Evolutionary conservation across 306 rosid species (phyloP).

Genomic region (Hippophae gyantsensis): DNA sequence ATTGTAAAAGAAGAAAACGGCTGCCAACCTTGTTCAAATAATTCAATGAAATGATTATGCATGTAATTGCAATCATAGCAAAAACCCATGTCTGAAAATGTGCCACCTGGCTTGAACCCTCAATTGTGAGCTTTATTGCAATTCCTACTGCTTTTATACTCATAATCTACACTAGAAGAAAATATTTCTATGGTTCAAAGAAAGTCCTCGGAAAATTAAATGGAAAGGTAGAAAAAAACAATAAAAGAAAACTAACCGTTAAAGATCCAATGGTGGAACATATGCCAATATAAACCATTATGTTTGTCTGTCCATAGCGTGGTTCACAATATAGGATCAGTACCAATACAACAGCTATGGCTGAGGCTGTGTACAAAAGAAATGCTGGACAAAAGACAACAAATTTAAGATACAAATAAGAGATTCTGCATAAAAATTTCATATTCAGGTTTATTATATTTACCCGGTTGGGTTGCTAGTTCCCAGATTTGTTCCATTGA

Average conservation of each 20-base stretch:
- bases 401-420: neutral
- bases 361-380: conserved; percentile 65
- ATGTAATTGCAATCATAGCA: conserved; percentile 58
- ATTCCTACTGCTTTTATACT: conserved; percentile 82
- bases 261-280: conserved; percentile 79
- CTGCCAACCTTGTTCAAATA: conserved; percentile 69
- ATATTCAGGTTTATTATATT: conserved; percentile 7
- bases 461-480: conserved; percentile 80
- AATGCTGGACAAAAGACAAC: conserved; percentile 43
- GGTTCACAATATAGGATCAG: conserved; percentile 60
- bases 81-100: conserved; percentile 82
- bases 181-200: neutral
- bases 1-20: neutral
- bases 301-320: conserved; percentile 72
- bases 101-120: conserved; percentile 59
- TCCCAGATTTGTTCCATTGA: conserved; percentile 73
- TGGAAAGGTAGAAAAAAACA: too few relatives aligned
- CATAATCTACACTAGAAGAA: conserved; percentile 51
- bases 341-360: conserved; percentile 45
- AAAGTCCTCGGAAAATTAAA: neutral
- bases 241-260: conserved; percentile 41
- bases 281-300: conserved; percentile 58
- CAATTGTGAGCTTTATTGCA: conserved; percentile 76
- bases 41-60: conserved; percentile 69
- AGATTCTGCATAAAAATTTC: neutral